These are phyloP conservation scores for Botryotinia narcissicola DNA, from an alignment of 2,329 filamentous ascomycete species.

Conservation along the genomic window DNA sequence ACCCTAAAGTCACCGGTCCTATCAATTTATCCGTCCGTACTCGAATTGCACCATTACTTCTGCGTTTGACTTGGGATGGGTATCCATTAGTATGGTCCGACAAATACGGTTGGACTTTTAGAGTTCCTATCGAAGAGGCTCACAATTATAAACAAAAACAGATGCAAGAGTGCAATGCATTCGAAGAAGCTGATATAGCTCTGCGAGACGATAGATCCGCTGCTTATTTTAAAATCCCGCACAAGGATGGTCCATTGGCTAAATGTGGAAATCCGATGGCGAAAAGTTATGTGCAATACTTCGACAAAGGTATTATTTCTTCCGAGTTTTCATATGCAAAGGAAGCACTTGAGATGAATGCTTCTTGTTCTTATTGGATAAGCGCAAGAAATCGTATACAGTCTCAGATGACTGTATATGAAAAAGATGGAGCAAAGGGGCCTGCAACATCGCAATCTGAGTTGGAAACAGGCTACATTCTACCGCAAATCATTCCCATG, in stretches of 20 bases:
- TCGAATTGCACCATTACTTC: constrained; percentile 78
- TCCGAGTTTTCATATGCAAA: constrained; percentile 90
- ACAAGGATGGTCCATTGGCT: constrained; percentile 87
- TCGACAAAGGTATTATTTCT: constrained; percentile 82
- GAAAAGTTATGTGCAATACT: constrained; percentile 86
- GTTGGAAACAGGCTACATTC: constrained; percentile 67
- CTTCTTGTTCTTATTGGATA: constrained; percentile 98
- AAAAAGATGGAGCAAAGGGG: constrained; percentile 53
- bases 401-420: constrained; percentile 93
- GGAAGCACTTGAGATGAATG: constrained; percentile 96
- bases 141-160: constrained; percentile 67
- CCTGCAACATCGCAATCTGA: constrained; percentile 26
- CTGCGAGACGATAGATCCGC: constrained; percentile 65
- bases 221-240: constrained; percentile 87
- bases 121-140: constrained; percentile 62
- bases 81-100: constrained; percentile 92
- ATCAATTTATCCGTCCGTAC: constrained; percentile 84
- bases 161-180: constrained; percentile 72
- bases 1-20: constrained; percentile 61
- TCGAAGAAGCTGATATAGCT: constrained; percentile 64
- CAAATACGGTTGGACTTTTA: constrained; percentile 89
- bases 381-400: constrained; percentile 89
- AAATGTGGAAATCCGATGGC: constrained; percentile 85
- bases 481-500: constrained; percentile 97
- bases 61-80: constrained; percentile 85